These are phyloP conservation scores for Pisolithus sp. DNA, from an alignment of 768 basidiomycete species.

Conservation along the genomic window DNA sequence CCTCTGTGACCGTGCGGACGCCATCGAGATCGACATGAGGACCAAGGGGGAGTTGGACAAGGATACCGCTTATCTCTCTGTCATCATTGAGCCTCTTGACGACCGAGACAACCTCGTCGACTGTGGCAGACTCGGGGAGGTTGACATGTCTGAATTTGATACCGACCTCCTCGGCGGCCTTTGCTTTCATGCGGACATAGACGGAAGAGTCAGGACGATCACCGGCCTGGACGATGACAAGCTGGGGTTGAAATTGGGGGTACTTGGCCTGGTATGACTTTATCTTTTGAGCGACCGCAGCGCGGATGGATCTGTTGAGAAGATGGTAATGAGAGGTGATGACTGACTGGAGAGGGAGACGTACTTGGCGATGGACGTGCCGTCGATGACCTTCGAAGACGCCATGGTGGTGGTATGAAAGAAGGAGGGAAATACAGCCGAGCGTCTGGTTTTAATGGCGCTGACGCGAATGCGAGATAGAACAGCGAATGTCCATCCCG, in stretches of 20 bases:
- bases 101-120: slow-evolving; percentile 67
- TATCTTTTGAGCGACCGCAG: slow-evolving; percentile 67
- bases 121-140: slow-evolving; percentile 59
- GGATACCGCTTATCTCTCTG: slow-evolving; percentile 74
- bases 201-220: slow-evolving; percentile 83
- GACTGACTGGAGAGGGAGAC: slow-evolving; percentile 13
- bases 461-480: neutral
- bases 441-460: slow-evolving; percentile 5
- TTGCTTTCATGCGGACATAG: slow-evolving; percentile 97
- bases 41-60: slow-evolving; percentile 93
- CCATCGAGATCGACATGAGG: slow-evolving; percentile 74
- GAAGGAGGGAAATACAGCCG: slow-evolving; percentile 4
- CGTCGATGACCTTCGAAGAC: slow-evolving; percentile 68
- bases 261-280: slow-evolving; percentile 52
- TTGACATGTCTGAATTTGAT: slow-evolving; percentile 79
- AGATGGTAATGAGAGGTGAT: slow-evolving; percentile 10
- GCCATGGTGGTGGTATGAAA: slow-evolving; percentile 28
- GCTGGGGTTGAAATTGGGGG: slow-evolving; percentile 87
- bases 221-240: slow-evolving; percentile 93
- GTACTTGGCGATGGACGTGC: slow-evolving; percentile 79
- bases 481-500: neutral
- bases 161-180: slow-evolving; percentile 91
- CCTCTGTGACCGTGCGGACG: slow-evolving; percentile 90
- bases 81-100: slow-evolving; percentile 84
- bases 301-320: slow-evolving; percentile 67